A percentile compares a stretch with the other conserved stretches of the same genome.
Evolutionary conservation across 176 grass and related monocot species (phyloP).

Genomic region (Juncus inflexus): DNA sequence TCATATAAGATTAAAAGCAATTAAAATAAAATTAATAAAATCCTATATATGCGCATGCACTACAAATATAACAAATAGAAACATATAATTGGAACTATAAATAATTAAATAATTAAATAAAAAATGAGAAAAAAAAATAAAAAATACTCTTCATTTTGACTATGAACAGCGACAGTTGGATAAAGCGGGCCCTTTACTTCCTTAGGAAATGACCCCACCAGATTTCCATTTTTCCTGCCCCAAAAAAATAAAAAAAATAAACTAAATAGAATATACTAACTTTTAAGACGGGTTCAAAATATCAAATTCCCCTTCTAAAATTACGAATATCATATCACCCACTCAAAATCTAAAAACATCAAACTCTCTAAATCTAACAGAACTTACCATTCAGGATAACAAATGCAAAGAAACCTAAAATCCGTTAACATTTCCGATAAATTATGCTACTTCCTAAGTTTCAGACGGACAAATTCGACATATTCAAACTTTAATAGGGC

Average conservation of each 20-base stretch:
- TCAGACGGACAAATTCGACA: too few relatives aligned
- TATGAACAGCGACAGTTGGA: constrained; percentile 90
- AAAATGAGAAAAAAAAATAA: constrained; percentile 19
- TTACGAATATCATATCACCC: too few relatives aligned
- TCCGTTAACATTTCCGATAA: too few relatives aligned
- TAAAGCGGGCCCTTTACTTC: constrained; percentile 74
- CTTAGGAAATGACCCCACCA: constrained; percentile 61
- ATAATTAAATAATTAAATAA: constrained; percentile 14
- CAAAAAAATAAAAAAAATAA: constrained; percentile 3
- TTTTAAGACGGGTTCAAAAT: too few relatives aligned
- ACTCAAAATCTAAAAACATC: too few relatives aligned
- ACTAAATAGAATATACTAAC: too few relatives aligned
- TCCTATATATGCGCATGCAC: constrained; percentile 9
- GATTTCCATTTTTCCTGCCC: constrained; percentile 79
- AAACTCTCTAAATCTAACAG: too few relatives aligned
- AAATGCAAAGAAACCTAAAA: too few relatives aligned
- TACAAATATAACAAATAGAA: not conserved
- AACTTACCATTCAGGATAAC: too few relatives aligned
- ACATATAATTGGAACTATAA: not conserved
- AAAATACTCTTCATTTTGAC: constrained; percentile 80
- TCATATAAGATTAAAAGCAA: constrained; percentile 23
- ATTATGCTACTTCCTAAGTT: too few relatives aligned
- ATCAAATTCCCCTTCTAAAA: too few relatives aligned
- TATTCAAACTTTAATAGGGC: too few relatives aligned
- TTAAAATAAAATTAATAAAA: constrained; percentile 26